Base-by-base conservation (phyloP, 257 asterid genomes). In the Coffea canephora region DNA sequence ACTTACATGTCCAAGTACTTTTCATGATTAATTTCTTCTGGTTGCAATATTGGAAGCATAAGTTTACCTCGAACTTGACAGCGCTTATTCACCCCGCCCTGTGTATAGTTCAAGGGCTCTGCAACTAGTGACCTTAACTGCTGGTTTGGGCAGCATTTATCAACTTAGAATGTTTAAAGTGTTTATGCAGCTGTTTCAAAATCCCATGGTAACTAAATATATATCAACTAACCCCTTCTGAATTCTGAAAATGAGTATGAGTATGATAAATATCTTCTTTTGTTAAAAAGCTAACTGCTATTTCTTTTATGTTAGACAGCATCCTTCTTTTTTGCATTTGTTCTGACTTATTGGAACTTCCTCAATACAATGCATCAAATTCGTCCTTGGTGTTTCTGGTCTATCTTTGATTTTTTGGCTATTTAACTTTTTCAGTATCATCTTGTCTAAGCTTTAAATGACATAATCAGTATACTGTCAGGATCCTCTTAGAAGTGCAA, bases 401-500 rank as follows among this genome's bases (percentile, higher is more conserved):
- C 15, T 27, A 13, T 74, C 46, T 81, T 13, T 64, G n/a, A 68
- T 19, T 57, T 54, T 64, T 48, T 57, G 52, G 16, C 49, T 25
- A 27, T 31, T 50, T 70, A 49, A 39, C 14, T 57, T 71, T 59
- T 49, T 9, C 23, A 46, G 66, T 67, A 59, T 46, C 48, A 48
- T 59, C 59, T 15, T 34, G 70, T 78, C 74, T 74, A 31, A 73
- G 52, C 77, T 84, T 62, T 74, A 65, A 71, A 69, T 62, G 36
- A 69, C 73, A 25, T 73, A 11, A 75, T 73, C 48, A 45, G 52
- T 69, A 71, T 84, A 69, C 19, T 81, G 23, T 61, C 92, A 95
- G 99, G 97, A 91, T 77, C 99, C 99, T 83, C 85, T 92, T 77
- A 91, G 96, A 86, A 95, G 99, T 87, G 97, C 99, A 75, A 87